Evolutionary conservation across 1,284 basidiomycete species (phyloP).

Genomic region (Meira nashicola): DNA sequence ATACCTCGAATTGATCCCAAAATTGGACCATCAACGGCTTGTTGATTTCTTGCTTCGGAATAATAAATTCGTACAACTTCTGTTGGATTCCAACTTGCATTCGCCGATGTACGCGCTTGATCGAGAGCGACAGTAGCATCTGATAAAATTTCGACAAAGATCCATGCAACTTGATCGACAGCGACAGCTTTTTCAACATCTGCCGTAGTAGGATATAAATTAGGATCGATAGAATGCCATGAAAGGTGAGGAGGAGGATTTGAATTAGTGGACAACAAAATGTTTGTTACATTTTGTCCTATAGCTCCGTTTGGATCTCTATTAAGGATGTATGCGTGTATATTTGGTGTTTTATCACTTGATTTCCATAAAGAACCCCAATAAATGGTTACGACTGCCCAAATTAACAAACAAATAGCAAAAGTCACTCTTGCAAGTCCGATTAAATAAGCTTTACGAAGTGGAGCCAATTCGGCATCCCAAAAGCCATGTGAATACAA

Average conservation of each 20-base stretch:
- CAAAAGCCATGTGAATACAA: conserved; percentile 23
- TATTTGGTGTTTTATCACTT: conserved; percentile 26
- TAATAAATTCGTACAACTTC: conserved; percentile 29
- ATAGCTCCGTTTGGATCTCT: conserved; percentile 29
- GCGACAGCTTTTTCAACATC: conserved; percentile 31
- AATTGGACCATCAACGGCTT: conserved; percentile 20
- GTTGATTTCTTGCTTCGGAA: conserved; percentile 35
- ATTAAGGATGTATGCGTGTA: conserved; percentile 40
- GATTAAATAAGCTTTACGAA: conserved; percentile 26
- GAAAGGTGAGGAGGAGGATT: conserved; percentile 34
- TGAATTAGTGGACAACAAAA: conserved; percentile 28
- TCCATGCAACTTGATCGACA: conserved; percentile 21
- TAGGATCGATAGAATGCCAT: conserved; percentile 26
- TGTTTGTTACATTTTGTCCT: conserved; percentile 25
- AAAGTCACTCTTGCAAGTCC: conserved; percentile 20
- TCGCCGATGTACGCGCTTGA: conserved; percentile 31
- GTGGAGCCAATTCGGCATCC: conserved; percentile 21
- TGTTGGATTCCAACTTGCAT: conserved; percentile 34
- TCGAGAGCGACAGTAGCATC: conserved; percentile 27
- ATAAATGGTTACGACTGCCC: conserved; percentile 35
- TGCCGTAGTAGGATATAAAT: conserved; percentile 22
- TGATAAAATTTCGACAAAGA: conserved; percentile 29
- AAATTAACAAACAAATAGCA: conserved; percentile 31
- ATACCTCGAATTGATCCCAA: background rate
- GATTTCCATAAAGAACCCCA: conserved; percentile 44